Evolutionary conservation across 1,284 basidiomycete species (phyloP).

Genomic region (Leccinum subspadiceum): DNA sequence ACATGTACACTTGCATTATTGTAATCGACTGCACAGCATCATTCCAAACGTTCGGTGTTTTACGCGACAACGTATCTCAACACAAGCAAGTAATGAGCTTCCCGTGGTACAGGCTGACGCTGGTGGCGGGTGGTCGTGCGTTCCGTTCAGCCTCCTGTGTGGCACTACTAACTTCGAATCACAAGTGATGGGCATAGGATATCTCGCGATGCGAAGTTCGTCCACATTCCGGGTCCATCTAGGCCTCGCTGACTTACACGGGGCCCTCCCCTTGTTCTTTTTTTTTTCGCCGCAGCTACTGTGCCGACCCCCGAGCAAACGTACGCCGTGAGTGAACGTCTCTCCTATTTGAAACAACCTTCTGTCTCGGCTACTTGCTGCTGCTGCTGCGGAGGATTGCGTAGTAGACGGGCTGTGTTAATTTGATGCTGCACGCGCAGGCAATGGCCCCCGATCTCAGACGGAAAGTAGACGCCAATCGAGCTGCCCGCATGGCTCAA

Average conservation of each 20-base stretch:
- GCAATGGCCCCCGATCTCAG: constrained; percentile 67
- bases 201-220: constrained; percentile 64
- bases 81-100: constrained; percentile 34
- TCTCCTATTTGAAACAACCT: background rate
- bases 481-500: constrained; percentile 51
- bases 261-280: constrained; percentile 5
- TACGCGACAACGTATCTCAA: background rate
- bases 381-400: constrained; percentile 1
- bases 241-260: constrained; percentile 4
- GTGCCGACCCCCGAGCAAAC: constrained; percentile 47
- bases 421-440: constrained; percentile 35
- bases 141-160: constrained; percentile 16
- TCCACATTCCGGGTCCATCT: constrained; percentile 8
- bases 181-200: constrained; percentile 61
- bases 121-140: constrained; percentile 48
- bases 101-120: constrained; percentile 53
- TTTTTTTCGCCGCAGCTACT: constrained; percentile 42
- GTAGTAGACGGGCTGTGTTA: background rate
- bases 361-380: background rate
- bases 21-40: constrained; percentile 22
- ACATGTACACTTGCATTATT: constrained; percentile 6
- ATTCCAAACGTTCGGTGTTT: background rate
- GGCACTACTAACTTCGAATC: constrained; percentile 15
- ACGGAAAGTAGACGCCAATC: constrained; percentile 62
- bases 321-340: constrained; percentile 33